Evolutionary conservation across 225 moss, liverwort and hornwort genomes (phyloP).

Genomic region (Polytrichum commune): DNA sequence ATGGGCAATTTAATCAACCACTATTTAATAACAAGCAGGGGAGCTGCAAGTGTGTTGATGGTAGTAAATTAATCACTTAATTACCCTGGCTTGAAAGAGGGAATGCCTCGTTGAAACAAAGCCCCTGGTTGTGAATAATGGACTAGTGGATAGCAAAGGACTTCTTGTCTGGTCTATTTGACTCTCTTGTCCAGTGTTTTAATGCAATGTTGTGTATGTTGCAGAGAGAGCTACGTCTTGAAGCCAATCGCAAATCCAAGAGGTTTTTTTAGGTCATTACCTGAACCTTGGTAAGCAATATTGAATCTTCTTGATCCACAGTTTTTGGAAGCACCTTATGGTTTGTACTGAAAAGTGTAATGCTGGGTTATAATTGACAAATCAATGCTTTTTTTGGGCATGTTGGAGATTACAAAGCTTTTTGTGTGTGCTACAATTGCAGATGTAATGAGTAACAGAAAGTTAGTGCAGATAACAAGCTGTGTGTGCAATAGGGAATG

Average conservation of each 20-base stretch:
- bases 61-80: neutral
- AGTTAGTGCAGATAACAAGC: too few relatives aligned
- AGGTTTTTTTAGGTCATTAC: slow-evolving; percentile 35
- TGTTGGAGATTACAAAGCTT: too few relatives aligned
- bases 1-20: too few relatives aligned
- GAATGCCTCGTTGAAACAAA: neutral
- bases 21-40: too few relatives aligned
- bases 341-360: too few relatives aligned
- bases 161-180: neutral
- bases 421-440: too few relatives aligned
- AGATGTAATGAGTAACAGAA: too few relatives aligned
- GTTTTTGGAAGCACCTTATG: too few relatives aligned
- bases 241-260: slow-evolving; percentile 57
- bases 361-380: too few relatives aligned
- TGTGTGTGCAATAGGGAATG: too few relatives aligned
- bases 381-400: too few relatives aligned
- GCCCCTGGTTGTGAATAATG: neutral
- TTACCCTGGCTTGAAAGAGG: neutral
- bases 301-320: too few relatives aligned
- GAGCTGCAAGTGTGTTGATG: neutral
- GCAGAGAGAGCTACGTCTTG: slow-evolving; percentile 63
- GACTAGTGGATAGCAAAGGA: neutral
- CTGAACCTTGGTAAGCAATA: neutral
- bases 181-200: slow-evolving; percentile 3
- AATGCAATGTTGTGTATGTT: neutral